A percentile compares a stretch with the other conserved stretches of the same genome.
Evolutionary conservation across 306 rosid genomes (phyloP).

Genomic region (Cucurbita moschata): DNA sequence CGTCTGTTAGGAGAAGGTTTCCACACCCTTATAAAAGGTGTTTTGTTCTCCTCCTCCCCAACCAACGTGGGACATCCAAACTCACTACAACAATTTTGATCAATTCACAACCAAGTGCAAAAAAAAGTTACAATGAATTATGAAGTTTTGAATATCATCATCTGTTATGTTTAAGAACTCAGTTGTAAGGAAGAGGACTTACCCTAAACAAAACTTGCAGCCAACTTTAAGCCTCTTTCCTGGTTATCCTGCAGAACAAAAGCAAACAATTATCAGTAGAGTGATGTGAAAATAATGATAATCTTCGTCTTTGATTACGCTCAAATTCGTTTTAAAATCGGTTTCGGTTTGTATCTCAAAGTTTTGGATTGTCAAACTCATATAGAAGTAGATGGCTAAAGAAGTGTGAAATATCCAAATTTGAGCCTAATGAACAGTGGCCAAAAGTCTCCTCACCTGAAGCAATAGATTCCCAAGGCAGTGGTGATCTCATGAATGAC

Average conservation of each 20-base stretch:
- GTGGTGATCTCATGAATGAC: slow-evolving; percentile 75
- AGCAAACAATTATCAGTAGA: background rate
- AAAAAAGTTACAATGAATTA: too few species aligned
- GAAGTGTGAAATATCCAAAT: background rate
- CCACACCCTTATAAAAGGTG: too few species aligned
- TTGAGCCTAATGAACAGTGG: background rate
- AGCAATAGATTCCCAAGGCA: slow-evolving; percentile 89
- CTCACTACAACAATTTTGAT: background rate
- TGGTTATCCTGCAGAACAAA: slow-evolving; percentile 51
- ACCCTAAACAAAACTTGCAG: slow-evolving; percentile 22
- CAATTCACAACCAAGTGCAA: background rate
- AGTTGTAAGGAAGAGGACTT: background rate
- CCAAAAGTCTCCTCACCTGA: slow-evolving; percentile 41
- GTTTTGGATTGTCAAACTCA: background rate
- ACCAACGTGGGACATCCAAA: too few species aligned
- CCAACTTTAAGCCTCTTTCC: slow-evolving; percentile 73
- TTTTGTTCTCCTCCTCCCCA: too few species aligned
- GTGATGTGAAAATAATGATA: background rate
- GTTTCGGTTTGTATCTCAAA: background rate
- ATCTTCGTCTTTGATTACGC: background rate
- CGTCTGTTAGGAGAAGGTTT: too few species aligned
- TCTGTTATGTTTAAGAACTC: background rate
- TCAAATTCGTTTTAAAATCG: background rate
- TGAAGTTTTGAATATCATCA: background rate
- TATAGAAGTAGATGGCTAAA: background rate